Conservation (phyloP, 768 basidiomycete species). For the Lentinula aciculospora region DNA sequence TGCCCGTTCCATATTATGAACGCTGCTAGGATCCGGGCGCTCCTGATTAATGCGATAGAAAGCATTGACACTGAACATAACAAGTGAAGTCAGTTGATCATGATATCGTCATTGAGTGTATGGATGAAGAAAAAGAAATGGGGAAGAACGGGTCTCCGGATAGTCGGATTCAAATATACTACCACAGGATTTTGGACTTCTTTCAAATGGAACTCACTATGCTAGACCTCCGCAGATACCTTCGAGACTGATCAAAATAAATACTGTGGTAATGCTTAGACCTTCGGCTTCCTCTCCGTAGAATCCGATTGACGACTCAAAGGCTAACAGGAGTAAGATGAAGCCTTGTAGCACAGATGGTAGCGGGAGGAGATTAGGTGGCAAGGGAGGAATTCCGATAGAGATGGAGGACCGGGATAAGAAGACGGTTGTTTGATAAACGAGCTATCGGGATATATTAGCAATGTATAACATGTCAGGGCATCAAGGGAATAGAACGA, state of each 20-base stretch:
- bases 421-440: constrained; percentile 90
- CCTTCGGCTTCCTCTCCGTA: constrained; percentile 40
- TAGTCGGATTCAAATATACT: constrained; percentile 5
- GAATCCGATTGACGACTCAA: constrained; percentile 67
- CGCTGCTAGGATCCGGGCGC: constrained; percentile 37
- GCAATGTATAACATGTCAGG: no score
- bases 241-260: constrained; percentile 77
- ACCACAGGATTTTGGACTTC: neutral
- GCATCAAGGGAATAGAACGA: constrained; percentile 1
- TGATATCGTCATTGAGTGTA: neutral
- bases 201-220: constrained; percentile 53
- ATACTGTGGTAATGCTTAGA: constrained; percentile 57
- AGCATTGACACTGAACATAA: constrained; percentile 63
- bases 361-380: constrained; percentile 57
- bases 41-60: constrained; percentile 83
- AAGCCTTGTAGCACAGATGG: constrained; percentile 71
- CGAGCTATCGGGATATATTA: constrained; percentile 40
- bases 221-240: constrained; percentile 91
- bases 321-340: constrained; percentile 56
- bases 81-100: no score
- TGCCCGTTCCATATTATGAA: constrained; percentile 49
- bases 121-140: neutral
- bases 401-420: constrained; percentile 89
- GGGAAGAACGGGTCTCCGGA: neutral
- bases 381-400: constrained; percentile 76